Evolutionary conservation across 1,284 basidiomycete genomes (phyloP), one percentile per base, ranked within the genome.

Genomic region (Ceratobasidium sp.): DNA sequence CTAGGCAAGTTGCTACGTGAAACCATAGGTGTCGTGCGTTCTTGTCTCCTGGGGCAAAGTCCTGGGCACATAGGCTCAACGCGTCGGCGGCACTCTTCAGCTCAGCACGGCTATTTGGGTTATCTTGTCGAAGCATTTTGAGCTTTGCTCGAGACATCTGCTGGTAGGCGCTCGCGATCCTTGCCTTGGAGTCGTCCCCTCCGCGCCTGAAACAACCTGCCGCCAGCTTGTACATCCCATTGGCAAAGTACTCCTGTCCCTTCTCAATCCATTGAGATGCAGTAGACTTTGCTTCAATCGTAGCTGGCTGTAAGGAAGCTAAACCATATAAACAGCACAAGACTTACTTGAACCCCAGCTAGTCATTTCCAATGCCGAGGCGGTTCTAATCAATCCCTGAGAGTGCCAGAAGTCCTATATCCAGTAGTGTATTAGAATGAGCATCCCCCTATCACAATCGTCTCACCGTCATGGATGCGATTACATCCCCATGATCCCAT

Each of bases 391-490:
- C 15, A 67, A 42, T 8, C 27, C 42, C 20, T 32, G 40, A 15
- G 52, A n/a, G 1, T 15, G 29, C 64, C 64, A 67, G 27, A 54
- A 67, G 22, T 25, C 13, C 64, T 67, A 27, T 29, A 4, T 1
- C 12, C 10, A 34, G 25, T 5, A 40, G 17, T 17, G 17, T 5
- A 50, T 50, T 4, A 12, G 20, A 8, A 32, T n/a, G 12, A 7
- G 13, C n/a, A n/a, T 1, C 22, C 25, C 13, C n/a, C 2, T 1
- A 15, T 13, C 15, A 3, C 1, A 3, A 4, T 20, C 8, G 15
- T 29, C 65, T 42, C 43, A 71, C 70, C 49, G 29, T 49, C 58
- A 71, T 69, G 3, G 34, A 6, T 6, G 45, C 27, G n/a, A 38
- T 42, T 1, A 25, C 5, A 1, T 31, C n/a, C 0, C 52, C 40